phyloP scores from a whole-genome alignment of 768 basidiomycete genomes.

The Mrakia frigida region DNA sequence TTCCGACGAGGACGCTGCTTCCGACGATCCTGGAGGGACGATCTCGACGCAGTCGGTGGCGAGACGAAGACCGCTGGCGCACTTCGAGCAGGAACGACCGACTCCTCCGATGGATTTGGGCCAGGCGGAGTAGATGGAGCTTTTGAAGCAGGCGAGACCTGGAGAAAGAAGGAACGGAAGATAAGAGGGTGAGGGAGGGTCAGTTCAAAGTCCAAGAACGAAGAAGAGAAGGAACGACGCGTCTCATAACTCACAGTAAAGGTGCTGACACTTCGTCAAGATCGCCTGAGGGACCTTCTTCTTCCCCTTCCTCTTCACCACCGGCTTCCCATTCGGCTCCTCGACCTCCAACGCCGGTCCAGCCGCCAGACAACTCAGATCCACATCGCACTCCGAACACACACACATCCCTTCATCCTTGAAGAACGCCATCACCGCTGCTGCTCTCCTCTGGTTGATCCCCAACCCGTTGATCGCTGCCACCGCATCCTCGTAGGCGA shows the following conservation, averaged over 20 bases:
- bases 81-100: conserved; percentile 67
- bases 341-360: conserved; percentile 49
- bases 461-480: conserved; percentile 72
- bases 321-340: conserved; percentile 49
- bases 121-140: conserved; percentile 72
- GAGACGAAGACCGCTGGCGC: conserved; percentile 62
- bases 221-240: no score
- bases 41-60: conserved; percentile 74
- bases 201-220: no score
- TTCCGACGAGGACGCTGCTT: conserved; percentile 50
- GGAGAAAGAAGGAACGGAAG: not conserved
- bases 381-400: conserved; percentile 78
- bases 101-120: conserved; percentile 60
- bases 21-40: conserved; percentile 54
- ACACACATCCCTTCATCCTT: conserved; percentile 81
- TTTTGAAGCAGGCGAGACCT: conserved; percentile 65
- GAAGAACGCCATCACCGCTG: conserved; percentile 75
- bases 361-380: conserved; percentile 57
- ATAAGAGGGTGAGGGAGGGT: not conserved
- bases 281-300: conserved; percentile 49
- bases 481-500: conserved; percentile 72
- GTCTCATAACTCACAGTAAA: conserved; percentile 59
- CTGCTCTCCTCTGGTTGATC: conserved; percentile 63
- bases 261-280: conserved; percentile 87
- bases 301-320: conserved; percentile 34